Evolutionary conservation across 2,329 filamentous ascomycete genomes (phyloP).

Genomic region (Cadophora sp.): DNA sequence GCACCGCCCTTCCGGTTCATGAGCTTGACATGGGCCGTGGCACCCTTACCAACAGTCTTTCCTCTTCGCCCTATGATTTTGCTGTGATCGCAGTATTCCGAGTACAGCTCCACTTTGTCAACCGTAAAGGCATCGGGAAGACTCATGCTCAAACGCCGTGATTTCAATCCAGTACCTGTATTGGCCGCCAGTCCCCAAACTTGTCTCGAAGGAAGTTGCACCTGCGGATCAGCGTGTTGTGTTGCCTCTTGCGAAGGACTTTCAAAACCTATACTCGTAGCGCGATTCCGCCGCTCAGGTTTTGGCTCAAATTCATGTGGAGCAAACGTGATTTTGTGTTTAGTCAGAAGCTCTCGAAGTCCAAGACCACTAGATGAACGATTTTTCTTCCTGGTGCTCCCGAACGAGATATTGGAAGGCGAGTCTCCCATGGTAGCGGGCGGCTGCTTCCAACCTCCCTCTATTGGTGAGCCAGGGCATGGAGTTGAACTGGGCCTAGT

Average conservation of each 20-base stretch:
- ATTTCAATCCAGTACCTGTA: slow-evolving; percentile 77
- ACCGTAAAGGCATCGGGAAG: slow-evolving; percentile 77
- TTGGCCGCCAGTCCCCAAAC: slow-evolving; percentile 69
- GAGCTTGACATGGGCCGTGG: slow-evolving; percentile 81
- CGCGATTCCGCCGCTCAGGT: slow-evolving; percentile 25
- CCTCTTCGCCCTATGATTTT: slow-evolving; percentile 75
- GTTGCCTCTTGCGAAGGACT: slow-evolving; percentile 25
- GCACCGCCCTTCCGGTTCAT: slow-evolving; percentile 74
- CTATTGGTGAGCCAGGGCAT: slow-evolving; percentile 52
- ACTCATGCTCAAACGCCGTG: slow-evolving; percentile 76
- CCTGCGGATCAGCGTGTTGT: slow-evolving; percentile 40
- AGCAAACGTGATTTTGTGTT: slow-evolving; percentile 33
- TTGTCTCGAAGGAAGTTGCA: slow-evolving; percentile 44
- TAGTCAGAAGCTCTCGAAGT: slow-evolving; percentile 36
- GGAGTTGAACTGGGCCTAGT: slow-evolving; percentile 44
- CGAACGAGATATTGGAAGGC: slow-evolving; percentile 45
- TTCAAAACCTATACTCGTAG: slow-evolving; percentile 41
- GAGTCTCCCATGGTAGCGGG: slow-evolving; percentile 27
- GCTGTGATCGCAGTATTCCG: slow-evolving; percentile 74
- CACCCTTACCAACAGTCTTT: slow-evolving; percentile 80
- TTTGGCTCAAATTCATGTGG: slow-evolving; percentile 24
- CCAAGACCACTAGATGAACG: slow-evolving; percentile 43
- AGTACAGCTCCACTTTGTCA: slow-evolving; percentile 70
- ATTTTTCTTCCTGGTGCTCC: slow-evolving; percentile 54
- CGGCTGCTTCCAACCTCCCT: slow-evolving; percentile 39